A percentile compares a stretch with the other conserved stretches of the same genome.
phyloP scores from a whole-genome alignment of 768 basidiomycete genomes.

The Boletus tomentosulus region DNA sequence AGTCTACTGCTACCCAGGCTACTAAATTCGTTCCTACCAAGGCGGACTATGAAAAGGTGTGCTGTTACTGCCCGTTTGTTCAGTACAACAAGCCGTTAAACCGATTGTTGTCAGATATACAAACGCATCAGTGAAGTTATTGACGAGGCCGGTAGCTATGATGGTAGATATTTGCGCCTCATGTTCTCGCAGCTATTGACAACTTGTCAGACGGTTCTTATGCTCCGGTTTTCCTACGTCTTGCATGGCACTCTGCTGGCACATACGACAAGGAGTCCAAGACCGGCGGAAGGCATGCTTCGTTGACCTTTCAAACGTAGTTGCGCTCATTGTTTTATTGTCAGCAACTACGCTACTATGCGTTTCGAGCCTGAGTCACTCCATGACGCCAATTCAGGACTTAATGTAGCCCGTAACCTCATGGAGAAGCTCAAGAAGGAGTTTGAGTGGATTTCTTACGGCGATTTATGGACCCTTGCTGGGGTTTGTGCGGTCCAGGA shows the following conservation, averaged over 20 bases:
- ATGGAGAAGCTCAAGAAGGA: slow-evolving; percentile 87
- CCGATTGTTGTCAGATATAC: slow-evolving; percentile 60
- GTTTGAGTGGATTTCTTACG: slow-evolving; percentile 92
- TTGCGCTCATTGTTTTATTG: slow-evolving; percentile 4
- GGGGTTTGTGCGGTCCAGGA: slow-evolving; percentile 93
- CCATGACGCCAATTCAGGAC: slow-evolving; percentile 82
- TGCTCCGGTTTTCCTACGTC: slow-evolving; percentile 81
- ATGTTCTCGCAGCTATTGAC: neutral
- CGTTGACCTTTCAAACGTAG: neutral
- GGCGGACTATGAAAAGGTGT: slow-evolving; percentile 87
- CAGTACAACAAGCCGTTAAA: neutral
- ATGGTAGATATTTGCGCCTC: slow-evolving; percentile 50
- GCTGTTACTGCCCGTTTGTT: slow-evolving; percentile 7
- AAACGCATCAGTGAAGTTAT: slow-evolving; percentile 77
- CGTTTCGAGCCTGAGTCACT: slow-evolving; percentile 86
- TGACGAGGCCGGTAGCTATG: slow-evolving; percentile 70
- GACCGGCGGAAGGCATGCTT: slow-evolving; percentile 71
- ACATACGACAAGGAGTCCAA: slow-evolving; percentile 81
- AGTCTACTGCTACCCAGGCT: slow-evolving; percentile 58
- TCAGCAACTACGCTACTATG: slow-evolving; percentile 98
- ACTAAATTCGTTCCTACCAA: slow-evolving; percentile 71
- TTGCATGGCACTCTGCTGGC: slow-evolving; percentile 93
- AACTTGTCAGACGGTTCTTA: slow-evolving; percentile 71
- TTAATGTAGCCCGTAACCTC: slow-evolving; percentile 71
- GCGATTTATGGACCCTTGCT: slow-evolving; percentile 94